phyloP scores from a whole-genome alignment of 805 yeast species.

The Candida hungchunana region DNA sequence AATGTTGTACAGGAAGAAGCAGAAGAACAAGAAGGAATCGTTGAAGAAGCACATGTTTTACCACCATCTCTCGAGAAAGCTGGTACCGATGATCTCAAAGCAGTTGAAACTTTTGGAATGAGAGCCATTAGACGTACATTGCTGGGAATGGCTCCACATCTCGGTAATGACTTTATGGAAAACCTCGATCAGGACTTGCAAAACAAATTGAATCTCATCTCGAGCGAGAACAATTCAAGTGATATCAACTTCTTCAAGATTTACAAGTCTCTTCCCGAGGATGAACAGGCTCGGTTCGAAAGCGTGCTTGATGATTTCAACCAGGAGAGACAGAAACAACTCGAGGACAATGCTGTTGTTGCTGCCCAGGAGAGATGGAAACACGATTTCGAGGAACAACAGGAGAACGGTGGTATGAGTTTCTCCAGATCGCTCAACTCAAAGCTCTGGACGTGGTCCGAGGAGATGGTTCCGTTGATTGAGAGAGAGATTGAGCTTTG shows the following conservation, averaged over 20 bases:
- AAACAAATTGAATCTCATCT: conserved; percentile 34
- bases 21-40: conserved; percentile 1
- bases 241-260: conserved; percentile 63
- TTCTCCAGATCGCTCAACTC: conserved; percentile 62
- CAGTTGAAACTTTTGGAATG: conserved; percentile 77
- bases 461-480: conserved; percentile 65
- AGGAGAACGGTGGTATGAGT: conserved; percentile 49
- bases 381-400: conserved; percentile 66
- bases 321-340: conserved; percentile 64
- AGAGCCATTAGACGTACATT: conserved; percentile 75
- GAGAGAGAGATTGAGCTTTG: conserved; percentile 61
- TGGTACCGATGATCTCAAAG: conserved; percentile 42
- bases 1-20: too few relatives aligned
- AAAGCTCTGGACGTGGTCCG: conserved; percentile 81
- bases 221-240: conserved; percentile 21
- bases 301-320: conserved; percentile 65
- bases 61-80: conserved; percentile 49
- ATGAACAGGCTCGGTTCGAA: conserved; percentile 55
- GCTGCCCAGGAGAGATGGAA: conserved; percentile 90
- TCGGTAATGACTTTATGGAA: conserved; percentile 27
- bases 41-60: conserved; percentile 15
- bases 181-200: conserved; percentile 32
- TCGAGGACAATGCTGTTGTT: conserved; percentile 77
- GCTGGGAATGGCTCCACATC: conserved; percentile 40
- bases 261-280: conserved; percentile 47